Evolutionary conservation across 352 stramenopile genomes (phyloP).

Genomic region (Pseudoperonospora humuli): DNA sequence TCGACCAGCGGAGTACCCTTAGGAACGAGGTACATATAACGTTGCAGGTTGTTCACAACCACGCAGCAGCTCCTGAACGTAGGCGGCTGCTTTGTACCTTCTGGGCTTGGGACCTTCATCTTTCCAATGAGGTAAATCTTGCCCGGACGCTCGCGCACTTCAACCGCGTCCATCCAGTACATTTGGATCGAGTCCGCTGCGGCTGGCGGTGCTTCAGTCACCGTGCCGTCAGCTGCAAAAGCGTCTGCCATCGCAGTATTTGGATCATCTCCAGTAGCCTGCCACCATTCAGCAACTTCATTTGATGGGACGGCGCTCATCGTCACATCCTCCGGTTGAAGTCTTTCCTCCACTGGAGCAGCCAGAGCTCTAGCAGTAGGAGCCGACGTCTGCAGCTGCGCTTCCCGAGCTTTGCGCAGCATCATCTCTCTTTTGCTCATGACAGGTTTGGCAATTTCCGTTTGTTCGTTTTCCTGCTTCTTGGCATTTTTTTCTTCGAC

Average conservation of each 20-base stretch:
- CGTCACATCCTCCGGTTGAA: conserved; percentile 10
- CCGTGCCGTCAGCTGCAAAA: conserved; percentile 17
- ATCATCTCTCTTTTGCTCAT: conserved; percentile 75
- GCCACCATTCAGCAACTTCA: conserved; percentile 82
- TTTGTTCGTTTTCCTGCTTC: conserved; percentile 8
- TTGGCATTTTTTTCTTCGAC: background rate
- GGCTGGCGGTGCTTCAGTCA: conserved; percentile 25
- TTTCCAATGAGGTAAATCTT: conserved; percentile 98
- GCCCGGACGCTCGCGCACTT: conserved; percentile 90
- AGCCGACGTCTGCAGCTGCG: conserved; percentile 48
- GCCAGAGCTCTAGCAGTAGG: conserved; percentile 53
- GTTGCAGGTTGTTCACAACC: conserved; percentile 91
- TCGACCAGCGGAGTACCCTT: conserved; percentile 58
- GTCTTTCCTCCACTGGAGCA: conserved; percentile 23
- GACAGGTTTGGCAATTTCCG: conserved; percentile 10
- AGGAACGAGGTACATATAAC: conserved; percentile 93
- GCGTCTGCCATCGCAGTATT: conserved; percentile 16
- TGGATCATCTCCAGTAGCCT: conserved; percentile 27
- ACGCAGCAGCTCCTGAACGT: conserved; percentile 94
- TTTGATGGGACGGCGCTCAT: conserved; percentile 68
- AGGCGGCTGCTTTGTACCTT: conserved; percentile 25
- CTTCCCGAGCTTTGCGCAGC: conserved; percentile 54
- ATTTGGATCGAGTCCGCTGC: conserved; percentile 85
- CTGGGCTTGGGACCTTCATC: conserved; percentile 51
- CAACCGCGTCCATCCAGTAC: conserved; percentile 96